Conservation (phyloP, 2,329 filamentous ascomycete species). For the Aureobasidium melanogenum region DNA sequence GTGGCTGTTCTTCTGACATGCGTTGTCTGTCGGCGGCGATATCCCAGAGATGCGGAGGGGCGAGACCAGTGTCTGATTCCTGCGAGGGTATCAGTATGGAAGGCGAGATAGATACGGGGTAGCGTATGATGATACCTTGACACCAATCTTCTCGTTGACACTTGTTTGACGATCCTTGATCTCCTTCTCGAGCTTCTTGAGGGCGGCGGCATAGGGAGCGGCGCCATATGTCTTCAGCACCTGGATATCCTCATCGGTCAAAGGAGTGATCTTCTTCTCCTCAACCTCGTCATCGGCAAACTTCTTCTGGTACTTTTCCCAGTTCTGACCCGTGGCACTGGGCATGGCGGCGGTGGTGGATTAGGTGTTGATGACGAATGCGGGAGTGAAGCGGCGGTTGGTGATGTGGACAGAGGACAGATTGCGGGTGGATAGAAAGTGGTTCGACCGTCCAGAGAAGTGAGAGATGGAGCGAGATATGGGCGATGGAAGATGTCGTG, state of each 20-base stretch:
- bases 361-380: conserved; percentile 4
- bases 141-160: conserved; percentile 96
- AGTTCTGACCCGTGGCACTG: conserved; percentile 85
- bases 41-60: conserved; percentile 98
- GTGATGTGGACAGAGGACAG: not conserved
- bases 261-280: conserved; percentile 98
- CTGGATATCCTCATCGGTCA: conserved; percentile 97
- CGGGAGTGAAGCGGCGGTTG: not conserved
- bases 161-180: conserved; percentile 99
- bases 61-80: conserved; percentile 97
- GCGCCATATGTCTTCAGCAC: conserved; percentile 96
- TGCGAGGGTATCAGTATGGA: conserved; percentile 30
- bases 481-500: not conserved
- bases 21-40: conserved; percentile 94
- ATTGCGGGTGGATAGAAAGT: not conserved
- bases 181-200: conserved; percentile 97
- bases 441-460: not conserved
- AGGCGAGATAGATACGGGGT: not conserved
- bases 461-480: not conserved
- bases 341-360: conserved; percentile 54
- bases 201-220: conserved; percentile 82
- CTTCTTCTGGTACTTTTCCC: conserved; percentile 98
- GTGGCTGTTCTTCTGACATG: conserved; percentile 95
- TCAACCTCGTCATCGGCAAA: conserved; percentile 94
- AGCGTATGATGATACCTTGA: conserved; percentile 48